Evolutionary conservation across 345 rosid genomes (phyloP).

Genomic region (Zanthoxylum bungeanum): DNA sequence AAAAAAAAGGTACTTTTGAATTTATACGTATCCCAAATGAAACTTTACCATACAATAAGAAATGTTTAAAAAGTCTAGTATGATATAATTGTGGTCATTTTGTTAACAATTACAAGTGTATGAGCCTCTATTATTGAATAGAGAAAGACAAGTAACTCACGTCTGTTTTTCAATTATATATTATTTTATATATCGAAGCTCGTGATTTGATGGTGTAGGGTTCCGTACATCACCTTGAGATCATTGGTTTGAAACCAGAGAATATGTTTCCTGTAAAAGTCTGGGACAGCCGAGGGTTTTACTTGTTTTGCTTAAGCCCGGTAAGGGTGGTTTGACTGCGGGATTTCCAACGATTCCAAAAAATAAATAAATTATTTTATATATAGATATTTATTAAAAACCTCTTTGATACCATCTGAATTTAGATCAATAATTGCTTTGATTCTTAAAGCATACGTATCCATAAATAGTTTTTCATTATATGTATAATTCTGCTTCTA

Average conservation of each 20-base stretch:
- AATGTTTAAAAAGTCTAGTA: neutral
- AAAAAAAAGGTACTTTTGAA: neutral
- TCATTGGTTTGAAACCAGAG: too few species aligned
- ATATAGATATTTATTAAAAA: too few species aligned
- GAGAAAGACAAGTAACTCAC: constrained; percentile 25
- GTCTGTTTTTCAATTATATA: constrained; percentile 16
- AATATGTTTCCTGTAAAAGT: too few species aligned
- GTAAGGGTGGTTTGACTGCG: too few species aligned
- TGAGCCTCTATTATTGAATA: constrained; percentile 29
- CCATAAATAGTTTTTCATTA: neutral
- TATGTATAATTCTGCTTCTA: neutral
- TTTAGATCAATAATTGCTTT: constrained; percentile 8
- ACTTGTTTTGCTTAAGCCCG: too few species aligned
- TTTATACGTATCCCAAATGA: neutral
- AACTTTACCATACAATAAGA: neutral
- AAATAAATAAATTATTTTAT: too few species aligned
- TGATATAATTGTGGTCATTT: neutral
- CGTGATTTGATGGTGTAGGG: too few species aligned
- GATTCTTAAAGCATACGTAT: constrained; percentile 20
- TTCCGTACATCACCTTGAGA: too few species aligned
- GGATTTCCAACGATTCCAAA: too few species aligned
- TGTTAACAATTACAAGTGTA: neutral
- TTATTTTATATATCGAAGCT: too few species aligned
- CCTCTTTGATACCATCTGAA: neutral
- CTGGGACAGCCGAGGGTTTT: too few species aligned